Conservation (phyloP, 306 rosid genomes). For the Castanospermum australe region DNA sequence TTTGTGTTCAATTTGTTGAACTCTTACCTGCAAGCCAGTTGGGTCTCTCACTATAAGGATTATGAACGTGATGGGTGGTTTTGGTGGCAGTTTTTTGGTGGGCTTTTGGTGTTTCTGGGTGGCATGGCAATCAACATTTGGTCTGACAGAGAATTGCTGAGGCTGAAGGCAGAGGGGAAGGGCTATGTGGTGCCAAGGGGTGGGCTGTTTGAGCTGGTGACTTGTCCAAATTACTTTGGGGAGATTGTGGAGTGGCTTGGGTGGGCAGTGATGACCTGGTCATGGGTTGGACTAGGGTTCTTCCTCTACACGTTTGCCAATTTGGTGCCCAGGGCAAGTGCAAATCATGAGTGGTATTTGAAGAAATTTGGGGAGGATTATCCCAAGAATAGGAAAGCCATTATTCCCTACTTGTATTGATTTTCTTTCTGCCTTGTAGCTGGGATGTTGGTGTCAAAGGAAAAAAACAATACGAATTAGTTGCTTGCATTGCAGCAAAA, state of each 20-base stretch:
- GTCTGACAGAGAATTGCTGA: conserved; percentile 65
- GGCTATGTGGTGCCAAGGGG: conserved; percentile 74
- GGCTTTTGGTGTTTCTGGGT: conserved; percentile 40
- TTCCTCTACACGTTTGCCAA: conserved; percentile 68
- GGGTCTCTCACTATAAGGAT: conserved; percentile 57
- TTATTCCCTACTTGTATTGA: conserved; percentile 76
- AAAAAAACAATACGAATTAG: not conserved
- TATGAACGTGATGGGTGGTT: conserved; percentile 39
- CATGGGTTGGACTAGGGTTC: conserved; percentile 72
- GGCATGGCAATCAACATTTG: conserved; percentile 68
- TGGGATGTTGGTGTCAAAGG: not conserved
- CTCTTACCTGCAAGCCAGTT: conserved; percentile 62
- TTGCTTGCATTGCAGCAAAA: not conserved
- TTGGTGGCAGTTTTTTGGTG: conserved; percentile 49
- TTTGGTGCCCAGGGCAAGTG: conserved; percentile 79
- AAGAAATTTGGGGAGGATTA: conserved; percentile 84
- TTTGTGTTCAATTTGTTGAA: conserved; percentile 65
- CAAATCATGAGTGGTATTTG: conserved; percentile 69
- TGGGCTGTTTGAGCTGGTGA: conserved; percentile 68
- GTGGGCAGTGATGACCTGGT: conserved; percentile 80
- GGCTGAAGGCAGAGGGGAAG: conserved; percentile 56
- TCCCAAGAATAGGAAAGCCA: conserved; percentile 67
- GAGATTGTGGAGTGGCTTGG: conserved; percentile 88
- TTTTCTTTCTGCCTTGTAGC: not conserved
- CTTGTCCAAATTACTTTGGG: conserved; percentile 81